Evolutionary conservation across 441 rosid species (phyloP).

Genomic region (Kokia cookei): DNA sequence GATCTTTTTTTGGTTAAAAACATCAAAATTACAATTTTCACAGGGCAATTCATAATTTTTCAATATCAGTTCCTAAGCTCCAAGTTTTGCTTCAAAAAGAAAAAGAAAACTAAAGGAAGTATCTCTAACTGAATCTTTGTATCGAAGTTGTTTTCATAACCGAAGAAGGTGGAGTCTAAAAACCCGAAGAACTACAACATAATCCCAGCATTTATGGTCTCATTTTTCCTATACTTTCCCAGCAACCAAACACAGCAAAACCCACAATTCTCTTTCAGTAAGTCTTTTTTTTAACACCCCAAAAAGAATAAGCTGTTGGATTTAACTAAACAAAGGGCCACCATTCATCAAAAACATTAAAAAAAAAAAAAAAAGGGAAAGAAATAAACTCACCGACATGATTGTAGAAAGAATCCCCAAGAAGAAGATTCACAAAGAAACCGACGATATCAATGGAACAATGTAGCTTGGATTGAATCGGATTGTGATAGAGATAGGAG

Average conservation of each 20-base stretch:
- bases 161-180: neutral
- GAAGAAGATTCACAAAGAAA: neutral
- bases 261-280: neutral
- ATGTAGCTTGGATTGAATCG: neutral
- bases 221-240: neutral
- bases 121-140: neutral
- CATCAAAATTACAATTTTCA: neutral
- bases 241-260: slow-evolving; percentile 2
- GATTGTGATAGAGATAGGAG: neutral
- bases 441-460: neutral
- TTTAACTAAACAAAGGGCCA: neutral
- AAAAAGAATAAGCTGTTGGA: neutral
- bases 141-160: neutral
- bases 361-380: neutral
- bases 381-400: neutral
- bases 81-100: neutral
- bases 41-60: neutral
- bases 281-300: too few relatives aligned
- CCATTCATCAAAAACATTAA: neutral
- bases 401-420: neutral
- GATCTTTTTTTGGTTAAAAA: neutral
- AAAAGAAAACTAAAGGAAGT: neutral
- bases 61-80: neutral
- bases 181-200: neutral
- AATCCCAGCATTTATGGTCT: neutral